Evolutionary conservation across 441 rosid species (phyloP), one percentile per base, ranked within the genome.

Genomic region (Erysimum cheiri): DNA sequence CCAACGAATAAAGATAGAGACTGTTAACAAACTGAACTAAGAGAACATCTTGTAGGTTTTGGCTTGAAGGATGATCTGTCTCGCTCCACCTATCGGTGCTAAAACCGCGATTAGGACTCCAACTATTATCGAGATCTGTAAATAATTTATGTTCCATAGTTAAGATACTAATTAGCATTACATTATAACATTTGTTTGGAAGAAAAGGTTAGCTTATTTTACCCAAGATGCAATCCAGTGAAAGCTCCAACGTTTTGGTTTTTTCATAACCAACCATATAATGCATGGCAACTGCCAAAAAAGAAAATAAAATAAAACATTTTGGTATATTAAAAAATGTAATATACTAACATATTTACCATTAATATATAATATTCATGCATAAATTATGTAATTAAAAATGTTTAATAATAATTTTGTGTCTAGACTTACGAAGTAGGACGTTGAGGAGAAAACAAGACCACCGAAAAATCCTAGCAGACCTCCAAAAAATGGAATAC

Each of bases 1-100:
- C 2, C 32, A 1, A 49, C 8, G 2, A 48, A 49, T 49, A 49
- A 49, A 12, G 33, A 50, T 5, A 11, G 15, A 26, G 13, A 50
- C 35, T 33, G 4, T 39, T 39, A n/a, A n/a, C n/a, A n/a, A n/a
- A n/a, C n/a, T n/a, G n/a, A 69, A 22, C 56, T 50, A 52, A 28
- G 82, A 79, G 65, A 79, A 79, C 40, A 79, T 49, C 60, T 24
- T 73, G 48, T 77, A 80, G 50, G 73, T 43, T 61, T 73, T 69
- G 31, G 76, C 57, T 15, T 76, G 68, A 62, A 73, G 14, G 2
- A 64, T 4, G 32, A 80, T 76, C 19, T 73, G 64, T 48, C 78
- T 47, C 14, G 50, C 26, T 75, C 80, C 77, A 49, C 80, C 82
- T 7, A 79, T 77, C 1, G 80, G 80, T 36, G 78, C 83, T 12